These are phyloP conservation scores for Gaillardinia entomophila DNA, from an alignment of 805 yeast genomes.

Conservation along the genomic window DNA sequence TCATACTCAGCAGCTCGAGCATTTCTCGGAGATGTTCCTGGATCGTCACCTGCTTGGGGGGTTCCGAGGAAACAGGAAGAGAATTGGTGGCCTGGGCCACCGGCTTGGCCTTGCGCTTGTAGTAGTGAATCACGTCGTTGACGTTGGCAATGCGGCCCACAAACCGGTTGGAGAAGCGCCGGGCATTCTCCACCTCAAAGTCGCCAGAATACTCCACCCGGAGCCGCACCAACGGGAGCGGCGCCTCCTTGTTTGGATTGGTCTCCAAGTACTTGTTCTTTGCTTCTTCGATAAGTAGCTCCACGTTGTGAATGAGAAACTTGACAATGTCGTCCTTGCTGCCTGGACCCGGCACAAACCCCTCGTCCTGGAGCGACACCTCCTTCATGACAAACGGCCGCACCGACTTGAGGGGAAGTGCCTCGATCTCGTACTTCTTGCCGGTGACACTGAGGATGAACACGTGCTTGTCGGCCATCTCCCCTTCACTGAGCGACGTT, in stretches of 20 bases:
- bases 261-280: conserved; percentile 39
- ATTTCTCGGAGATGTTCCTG: conserved; percentile 53
- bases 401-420: conserved; percentile 61
- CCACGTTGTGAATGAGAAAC: conserved; percentile 60
- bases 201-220: conserved; percentile 89
- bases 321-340: conserved; percentile 55
- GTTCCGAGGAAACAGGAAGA: conserved; percentile 9
- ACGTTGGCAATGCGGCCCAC: conserved; percentile 88
- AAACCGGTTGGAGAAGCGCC: conserved; percentile 83
- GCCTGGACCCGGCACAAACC: conserved; percentile 54
- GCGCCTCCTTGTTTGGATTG: conserved; percentile 26
- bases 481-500: conserved; percentile 83
- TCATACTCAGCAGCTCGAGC: conserved; percentile 53
- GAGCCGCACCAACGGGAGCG: conserved; percentile 76
- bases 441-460: conserved; percentile 66
- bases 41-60: conserved; percentile 10
- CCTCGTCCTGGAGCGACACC: conserved; percentile 46
- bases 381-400: conserved; percentile 79
- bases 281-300: conserved; percentile 59
- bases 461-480: conserved; percentile 67
- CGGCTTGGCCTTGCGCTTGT: conserved; percentile 37
- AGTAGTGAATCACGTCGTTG: conserved; percentile 76
- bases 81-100: conserved; percentile 8
- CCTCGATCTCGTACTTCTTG: conserved; percentile 48
- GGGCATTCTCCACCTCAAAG: conserved; percentile 85